Evolutionary conservation across 495 filamentous ascomycete species (phyloP), one percentile per base, ranked within the genome.

Genomic region (Jackrogersella minutella): DNA sequence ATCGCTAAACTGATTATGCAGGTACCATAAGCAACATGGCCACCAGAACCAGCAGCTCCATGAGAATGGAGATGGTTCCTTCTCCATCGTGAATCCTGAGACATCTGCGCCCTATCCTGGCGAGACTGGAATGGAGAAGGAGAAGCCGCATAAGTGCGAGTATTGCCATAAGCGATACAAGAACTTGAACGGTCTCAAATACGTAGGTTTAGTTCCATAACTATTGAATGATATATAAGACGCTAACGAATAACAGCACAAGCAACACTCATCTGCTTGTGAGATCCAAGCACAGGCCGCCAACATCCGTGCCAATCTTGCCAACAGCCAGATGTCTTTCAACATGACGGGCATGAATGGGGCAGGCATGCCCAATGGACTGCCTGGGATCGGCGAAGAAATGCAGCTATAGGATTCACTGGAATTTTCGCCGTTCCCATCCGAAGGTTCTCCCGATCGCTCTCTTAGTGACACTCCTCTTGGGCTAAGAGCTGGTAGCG

Each of bases 131-230:
- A 99, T 99, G 96, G 95, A 99, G 79, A 99, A 98, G 76, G 93
- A 97, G 80, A 99, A 99, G 78, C 95, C 95, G 5, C 97, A 98
- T 78, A 91, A 92, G 72, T 99, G 95, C 77, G 92, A 97, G 49
- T 87, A 91, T 13, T 99, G 95, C 73, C 93, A 95, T 66, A 99
- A 99, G 81, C 89, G 95, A 21, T 99, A 99, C 81, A 99, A 99
- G 87, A 99, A 99, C 73, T 77, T 99, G 49, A 99, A 99, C 74
- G 92, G 92, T 11, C 85, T 96, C 11, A 96, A 96, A 86, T 96
- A 96, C 71, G 84, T 86, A 81, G 73, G 84, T 75, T 11, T 13
- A 21, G 13, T 52, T 36, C 49, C 13, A 5, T 37, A 6, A 22
- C 9, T 37, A 33, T 5, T 21, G 19, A n/a, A 34, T 26, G 1